Base-by-base conservation (phyloP, 2,329 filamentous ascomycete genomes). In the Sclerotinia minor region DNA sequence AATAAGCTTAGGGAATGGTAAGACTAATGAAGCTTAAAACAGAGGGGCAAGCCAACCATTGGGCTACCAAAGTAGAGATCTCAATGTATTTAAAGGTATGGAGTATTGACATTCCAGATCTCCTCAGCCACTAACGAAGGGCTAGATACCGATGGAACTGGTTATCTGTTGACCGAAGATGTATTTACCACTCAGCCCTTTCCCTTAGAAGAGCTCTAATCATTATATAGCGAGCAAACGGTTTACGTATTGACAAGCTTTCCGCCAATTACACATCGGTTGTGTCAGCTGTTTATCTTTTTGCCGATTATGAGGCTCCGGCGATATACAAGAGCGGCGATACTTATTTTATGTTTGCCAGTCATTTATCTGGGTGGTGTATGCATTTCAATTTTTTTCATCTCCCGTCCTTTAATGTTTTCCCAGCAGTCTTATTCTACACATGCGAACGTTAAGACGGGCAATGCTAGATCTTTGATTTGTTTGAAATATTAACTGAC, bases 331-430 rank as follows among this genome's bases (percentile, higher is more conserved):
- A 90, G 76, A 81, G 82, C 9, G 80, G 83, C 19, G 83, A 81
- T 0, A 81, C 82, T 0, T 91, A 89, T 76, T 90, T 85, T 77
- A 85, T 90, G 78, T 89, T 91, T 73, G 87, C 84, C 2, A 87
- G 84, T 0, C 80, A 83, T 54, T 75, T 85, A 17, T 85, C 82
- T 0, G 83, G 84, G 41, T 75, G 73, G 76, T 63, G 72, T 75
- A 69, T 57, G 71, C 15, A 47, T 47, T 4, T 17, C 15, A 47
- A 15, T 47, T 15, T 47, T 47, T 19, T 32, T 61, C 8, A 13
- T 41, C 32, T 55, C 47, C 67, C 58, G 24, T 8, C 29, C 55
- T 41, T 7, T 5, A 5, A 7, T 21, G 0, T 13, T 21, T 24
- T 45, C 41, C 5, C 38, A 4, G 24, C 44, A 29, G 2, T 44